A percentile compares a stretch with the other conserved stretches of the same genome.
phyloP scores from a whole-genome alignment of 2,329 filamentous ascomycete genomes.

The Fusarium sp. region DNA sequence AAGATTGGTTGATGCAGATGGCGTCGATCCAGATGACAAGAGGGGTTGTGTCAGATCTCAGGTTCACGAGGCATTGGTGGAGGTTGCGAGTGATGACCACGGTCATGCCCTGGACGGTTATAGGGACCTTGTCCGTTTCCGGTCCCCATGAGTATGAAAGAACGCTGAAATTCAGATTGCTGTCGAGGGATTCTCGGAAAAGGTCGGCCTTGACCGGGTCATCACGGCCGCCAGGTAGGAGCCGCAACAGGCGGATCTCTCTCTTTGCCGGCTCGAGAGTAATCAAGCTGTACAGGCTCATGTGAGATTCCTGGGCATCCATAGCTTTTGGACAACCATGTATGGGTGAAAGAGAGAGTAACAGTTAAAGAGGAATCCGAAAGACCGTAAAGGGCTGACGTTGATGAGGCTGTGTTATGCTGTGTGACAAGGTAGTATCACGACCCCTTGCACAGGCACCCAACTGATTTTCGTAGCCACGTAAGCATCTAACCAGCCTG shows the following conservation, averaged over 20 bases:
- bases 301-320: background rate
- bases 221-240: background rate
- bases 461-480: background rate
- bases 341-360: background rate
- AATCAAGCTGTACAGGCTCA: background rate
- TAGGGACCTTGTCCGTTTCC: background rate
- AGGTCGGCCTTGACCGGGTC: background rate
- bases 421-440: background rate
- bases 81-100: background rate
- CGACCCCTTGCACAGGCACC: background rate
- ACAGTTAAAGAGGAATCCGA: background rate
- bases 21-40: conserved; percentile 10
- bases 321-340: background rate
- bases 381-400: background rate
- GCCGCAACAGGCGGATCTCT: conserved; percentile 2
- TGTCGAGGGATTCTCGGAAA: background rate
- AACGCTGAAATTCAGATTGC: background rate
- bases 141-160: conserved; percentile 11
- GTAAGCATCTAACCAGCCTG: background rate
- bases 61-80: background rate
- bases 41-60: background rate
- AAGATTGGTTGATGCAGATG: conserved; percentile 6
- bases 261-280: background rate
- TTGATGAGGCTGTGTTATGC: background rate
- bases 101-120: background rate